Evolutionary conservation across 2,329 filamentous ascomycete species (phyloP).

Genomic region (Sporothrix brunneoviolacea): DNA sequence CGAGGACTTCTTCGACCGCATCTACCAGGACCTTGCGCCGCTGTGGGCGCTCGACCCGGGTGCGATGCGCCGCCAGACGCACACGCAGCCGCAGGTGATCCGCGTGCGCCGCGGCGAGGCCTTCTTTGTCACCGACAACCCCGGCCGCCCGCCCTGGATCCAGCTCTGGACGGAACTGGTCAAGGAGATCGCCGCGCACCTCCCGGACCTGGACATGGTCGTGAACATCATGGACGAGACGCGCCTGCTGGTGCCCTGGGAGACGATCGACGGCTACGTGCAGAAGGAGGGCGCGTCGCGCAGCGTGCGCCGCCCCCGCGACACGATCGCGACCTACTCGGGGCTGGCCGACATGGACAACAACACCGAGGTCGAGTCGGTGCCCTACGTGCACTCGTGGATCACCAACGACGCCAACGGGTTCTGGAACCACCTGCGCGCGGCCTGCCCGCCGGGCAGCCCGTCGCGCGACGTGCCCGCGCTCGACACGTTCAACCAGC

Average conservation of each 20-base stretch:
- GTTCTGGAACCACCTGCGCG: constrained; percentile 54
- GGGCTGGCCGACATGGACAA: constrained; percentile 32
- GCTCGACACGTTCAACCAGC: constrained; percentile 29
- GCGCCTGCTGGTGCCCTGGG: constrained; percentile 52
- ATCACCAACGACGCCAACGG: constrained; percentile 33
- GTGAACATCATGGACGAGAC: constrained; percentile 60
- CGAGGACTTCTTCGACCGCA: constrained; percentile 46
- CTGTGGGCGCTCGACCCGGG: constrained; percentile 46
- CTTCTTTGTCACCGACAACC: constrained; percentile 30
- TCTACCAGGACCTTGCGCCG: constrained; percentile 44
- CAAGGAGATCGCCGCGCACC: constrained; percentile 40
- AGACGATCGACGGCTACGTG: constrained; percentile 46
- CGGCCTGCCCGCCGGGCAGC: constrained; percentile 51
- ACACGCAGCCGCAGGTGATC: constrained; percentile 38
- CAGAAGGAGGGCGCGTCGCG: constrained; percentile 39
- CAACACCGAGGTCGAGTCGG: constrained; percentile 18
- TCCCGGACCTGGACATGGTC: constrained; percentile 61
- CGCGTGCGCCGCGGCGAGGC: constrained; percentile 40
- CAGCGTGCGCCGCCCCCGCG: constrained; percentile 31
- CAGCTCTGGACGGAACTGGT: constrained; percentile 43
- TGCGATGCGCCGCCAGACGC: constrained; percentile 26
- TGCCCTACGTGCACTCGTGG: constrained; percentile 41
- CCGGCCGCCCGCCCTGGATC: constrained; percentile 37
- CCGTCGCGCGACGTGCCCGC: constrained; percentile 33
- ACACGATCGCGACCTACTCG: constrained; percentile 39